phyloP scores from a whole-genome alignment of 129 eudicot genomes.

The Centaurea solstitialis region DNA sequence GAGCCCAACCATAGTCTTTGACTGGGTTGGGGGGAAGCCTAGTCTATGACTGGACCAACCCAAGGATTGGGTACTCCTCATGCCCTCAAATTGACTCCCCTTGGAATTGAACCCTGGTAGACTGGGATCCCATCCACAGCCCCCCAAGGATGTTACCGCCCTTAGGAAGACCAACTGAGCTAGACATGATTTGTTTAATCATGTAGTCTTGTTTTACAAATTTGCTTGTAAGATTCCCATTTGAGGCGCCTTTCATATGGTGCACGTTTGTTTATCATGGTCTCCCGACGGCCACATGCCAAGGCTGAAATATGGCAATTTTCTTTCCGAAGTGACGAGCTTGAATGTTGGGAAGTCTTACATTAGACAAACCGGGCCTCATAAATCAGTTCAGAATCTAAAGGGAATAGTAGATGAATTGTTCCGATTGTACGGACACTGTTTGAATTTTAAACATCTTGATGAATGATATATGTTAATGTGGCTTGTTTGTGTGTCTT shows the following conservation, averaged over 20 bases:
- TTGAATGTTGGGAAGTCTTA: background rate
- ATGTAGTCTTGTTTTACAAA: background rate
- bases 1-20: no score
- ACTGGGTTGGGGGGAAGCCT: no score
- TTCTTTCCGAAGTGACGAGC: background rate
- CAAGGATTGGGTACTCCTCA: no score
- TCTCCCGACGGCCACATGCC: background rate
- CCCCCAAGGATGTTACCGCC: no score
- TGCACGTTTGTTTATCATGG: background rate
- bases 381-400: background rate
- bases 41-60: no score
- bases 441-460: background rate
- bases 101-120: no score
- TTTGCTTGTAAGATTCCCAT: background rate
- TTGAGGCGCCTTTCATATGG: background rate
- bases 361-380: background rate
- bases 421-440: background rate
- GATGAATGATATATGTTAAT: background rate
- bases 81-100: no score
- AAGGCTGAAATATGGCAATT: background rate
- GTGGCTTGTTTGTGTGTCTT: background rate
- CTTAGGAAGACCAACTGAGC: no score
- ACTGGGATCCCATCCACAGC: no score
- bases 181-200: no score
- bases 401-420: background rate